phyloP scores from a whole-genome alignment of 768 basidiomycete species.

The Auricularia cornea region DNA sequence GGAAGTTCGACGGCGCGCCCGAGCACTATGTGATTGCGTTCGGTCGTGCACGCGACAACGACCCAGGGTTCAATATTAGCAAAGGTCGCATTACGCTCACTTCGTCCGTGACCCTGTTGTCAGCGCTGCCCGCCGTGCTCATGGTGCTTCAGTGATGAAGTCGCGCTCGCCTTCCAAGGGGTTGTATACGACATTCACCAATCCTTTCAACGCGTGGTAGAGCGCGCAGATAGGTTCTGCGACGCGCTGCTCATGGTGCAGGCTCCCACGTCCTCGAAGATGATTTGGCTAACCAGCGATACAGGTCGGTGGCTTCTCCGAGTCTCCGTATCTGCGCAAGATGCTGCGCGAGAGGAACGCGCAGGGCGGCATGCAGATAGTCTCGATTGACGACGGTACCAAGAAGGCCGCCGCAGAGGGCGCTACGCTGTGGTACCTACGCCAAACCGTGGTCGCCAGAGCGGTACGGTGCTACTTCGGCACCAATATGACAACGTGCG shows the following conservation, averaged over 20 bases:
- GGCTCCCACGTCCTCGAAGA: background rate
- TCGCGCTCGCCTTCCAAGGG: background rate
- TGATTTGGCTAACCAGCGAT: background rate
- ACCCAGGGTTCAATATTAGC: conserved; percentile 1
- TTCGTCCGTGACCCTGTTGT: background rate
- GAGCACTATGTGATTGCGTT: conserved; percentile 4
- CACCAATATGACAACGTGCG: background rate
- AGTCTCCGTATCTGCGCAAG: background rate
- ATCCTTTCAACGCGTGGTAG: background rate
- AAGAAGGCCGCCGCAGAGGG: conserved; percentile 4
- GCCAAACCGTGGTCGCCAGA: conserved; percentile 1
- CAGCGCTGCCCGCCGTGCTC: no score
- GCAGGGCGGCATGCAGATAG: background rate
- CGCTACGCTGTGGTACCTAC: conserved; percentile 4
- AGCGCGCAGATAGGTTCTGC: background rate
- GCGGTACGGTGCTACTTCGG: conserved; percentile 1
- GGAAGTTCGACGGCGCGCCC: conserved; percentile 3
- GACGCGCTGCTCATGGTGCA: background rate
- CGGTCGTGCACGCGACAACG: conserved; percentile 6
- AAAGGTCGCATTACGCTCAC: background rate
- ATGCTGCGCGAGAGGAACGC: background rate
- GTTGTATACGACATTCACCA: background rate
- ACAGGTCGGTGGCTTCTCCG: background rate
- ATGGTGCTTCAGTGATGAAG: background rate
- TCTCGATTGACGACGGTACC: background rate